phyloP scores from a whole-genome alignment of 1,139 yeast genomes.

The Diutina neorugosa region DNA sequence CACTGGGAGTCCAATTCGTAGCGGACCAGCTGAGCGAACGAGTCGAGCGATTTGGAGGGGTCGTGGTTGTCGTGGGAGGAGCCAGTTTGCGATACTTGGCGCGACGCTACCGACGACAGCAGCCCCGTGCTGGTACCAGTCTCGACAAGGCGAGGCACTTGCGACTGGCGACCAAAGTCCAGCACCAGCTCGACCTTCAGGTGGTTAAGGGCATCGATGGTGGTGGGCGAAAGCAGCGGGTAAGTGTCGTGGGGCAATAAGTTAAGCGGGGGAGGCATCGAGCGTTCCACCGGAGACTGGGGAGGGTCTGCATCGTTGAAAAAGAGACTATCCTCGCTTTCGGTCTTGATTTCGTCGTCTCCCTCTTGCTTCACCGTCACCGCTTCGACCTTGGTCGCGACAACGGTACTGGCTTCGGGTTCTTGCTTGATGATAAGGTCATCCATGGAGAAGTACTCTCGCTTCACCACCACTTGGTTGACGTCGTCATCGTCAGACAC shows the following conservation, averaged over 20 bases:
- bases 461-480: neutral
- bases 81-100: neutral
- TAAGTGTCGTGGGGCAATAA: neutral
- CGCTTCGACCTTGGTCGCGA: neutral
- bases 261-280: neutral
- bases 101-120: neutral
- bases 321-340: neutral
- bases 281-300: neutral
- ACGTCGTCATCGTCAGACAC: neutral
- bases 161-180: neutral
- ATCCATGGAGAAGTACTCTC: neutral
- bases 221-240: neutral
- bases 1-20: conserved; percentile 24
- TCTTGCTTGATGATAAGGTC: neutral
- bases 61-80: neutral
- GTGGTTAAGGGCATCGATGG: neutral
- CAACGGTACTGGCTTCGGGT: neutral
- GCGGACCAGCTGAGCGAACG: neutral
- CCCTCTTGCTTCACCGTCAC: neutral
- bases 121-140: neutral
- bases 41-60: neutral
- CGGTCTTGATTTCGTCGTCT: neutral
- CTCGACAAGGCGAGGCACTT: neutral
- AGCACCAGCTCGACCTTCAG: neutral
- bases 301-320: neutral